phyloP scores from a whole-genome alignment of 2,329 filamentous ascomycete species.

The Hypomyces perniciosus region DNA sequence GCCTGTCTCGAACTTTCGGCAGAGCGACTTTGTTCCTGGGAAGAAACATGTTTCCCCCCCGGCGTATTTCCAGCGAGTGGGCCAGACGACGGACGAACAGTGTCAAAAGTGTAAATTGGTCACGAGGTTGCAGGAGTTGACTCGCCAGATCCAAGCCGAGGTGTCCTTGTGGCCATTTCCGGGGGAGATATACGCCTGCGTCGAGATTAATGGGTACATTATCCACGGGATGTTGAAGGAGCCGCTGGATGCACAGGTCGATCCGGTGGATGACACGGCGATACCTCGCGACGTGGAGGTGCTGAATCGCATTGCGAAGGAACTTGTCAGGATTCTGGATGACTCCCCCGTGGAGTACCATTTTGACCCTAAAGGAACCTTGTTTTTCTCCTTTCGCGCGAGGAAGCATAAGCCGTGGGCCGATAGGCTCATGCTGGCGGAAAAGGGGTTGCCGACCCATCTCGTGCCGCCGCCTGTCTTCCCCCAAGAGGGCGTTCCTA shows the following conservation, averaged over 20 bases:
- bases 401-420: too few relatives aligned
- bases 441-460: too few relatives aligned
- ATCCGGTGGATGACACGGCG: neutral
- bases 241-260: neutral
- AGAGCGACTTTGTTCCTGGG: too few relatives aligned
- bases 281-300: neutral
- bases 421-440: too few relatives aligned
- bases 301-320: neutral
- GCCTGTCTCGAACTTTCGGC: too few relatives aligned
- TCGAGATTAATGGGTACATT: neutral
- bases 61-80: neutral
- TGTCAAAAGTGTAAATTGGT: neutral
- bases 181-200: neutral
- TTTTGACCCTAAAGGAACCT: too few relatives aligned
- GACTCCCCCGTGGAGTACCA: too few relatives aligned
- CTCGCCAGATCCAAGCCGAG: neutral
- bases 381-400: too few relatives aligned
- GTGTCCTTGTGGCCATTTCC: neutral
- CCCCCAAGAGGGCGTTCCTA: too few relatives aligned
- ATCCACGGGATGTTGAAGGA: neutral
- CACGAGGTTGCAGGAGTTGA: neutral
- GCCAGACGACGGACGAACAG: neutral
- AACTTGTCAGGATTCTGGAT: neutral
- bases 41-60: too few relatives aligned
- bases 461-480: too few relatives aligned